Evolutionary conservation across 768 basidiomycete species (phyloP).

Genomic region (Pleurotus tuoliensis): DNA sequence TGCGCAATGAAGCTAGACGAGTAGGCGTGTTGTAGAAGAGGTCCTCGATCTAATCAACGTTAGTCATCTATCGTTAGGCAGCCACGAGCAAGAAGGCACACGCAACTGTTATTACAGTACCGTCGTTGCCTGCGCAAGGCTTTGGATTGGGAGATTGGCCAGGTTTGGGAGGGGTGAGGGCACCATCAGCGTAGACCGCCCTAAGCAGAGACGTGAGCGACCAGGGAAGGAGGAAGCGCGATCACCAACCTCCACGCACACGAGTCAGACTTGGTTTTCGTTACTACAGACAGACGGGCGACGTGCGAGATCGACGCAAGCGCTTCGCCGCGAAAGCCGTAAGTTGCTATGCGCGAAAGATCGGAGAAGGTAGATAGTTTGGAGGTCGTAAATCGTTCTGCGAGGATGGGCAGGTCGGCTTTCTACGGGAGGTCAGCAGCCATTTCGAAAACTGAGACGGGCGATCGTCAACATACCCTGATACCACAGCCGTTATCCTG

Average conservation of each 20-base stretch:
- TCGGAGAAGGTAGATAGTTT: constrained; percentile 88
- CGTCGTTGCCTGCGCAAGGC: constrained; percentile 91
- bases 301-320: constrained; percentile 95
- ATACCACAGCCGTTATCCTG: constrained; percentile 98
- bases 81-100: not conserved
- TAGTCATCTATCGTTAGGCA: not conserved
- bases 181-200: constrained; percentile 79
- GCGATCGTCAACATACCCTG: constrained; percentile 48
- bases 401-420: constrained; percentile 83
- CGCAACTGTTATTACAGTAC: constrained; percentile 78
- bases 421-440: constrained; percentile 46
- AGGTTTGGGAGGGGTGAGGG: constrained; percentile 63
- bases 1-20: constrained; percentile 80
- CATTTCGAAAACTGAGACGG: not conserved
- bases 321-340: constrained; percentile 97
- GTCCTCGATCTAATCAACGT: constrained; percentile 73
- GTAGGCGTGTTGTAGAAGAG: constrained; percentile 92
- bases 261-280: constrained; percentile 76
- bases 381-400: constrained; percentile 93
- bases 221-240: not conserved
- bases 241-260: constrained; percentile 90
- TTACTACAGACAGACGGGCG: constrained; percentile 83
- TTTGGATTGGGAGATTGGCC: constrained; percentile 75
- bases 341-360: constrained; percentile 77
- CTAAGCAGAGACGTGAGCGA: constrained; percentile 35